Evolutionary conservation across 495 filamentous ascomycete species (phyloP).

Genomic region (Neurospora tetraspora): DNA sequence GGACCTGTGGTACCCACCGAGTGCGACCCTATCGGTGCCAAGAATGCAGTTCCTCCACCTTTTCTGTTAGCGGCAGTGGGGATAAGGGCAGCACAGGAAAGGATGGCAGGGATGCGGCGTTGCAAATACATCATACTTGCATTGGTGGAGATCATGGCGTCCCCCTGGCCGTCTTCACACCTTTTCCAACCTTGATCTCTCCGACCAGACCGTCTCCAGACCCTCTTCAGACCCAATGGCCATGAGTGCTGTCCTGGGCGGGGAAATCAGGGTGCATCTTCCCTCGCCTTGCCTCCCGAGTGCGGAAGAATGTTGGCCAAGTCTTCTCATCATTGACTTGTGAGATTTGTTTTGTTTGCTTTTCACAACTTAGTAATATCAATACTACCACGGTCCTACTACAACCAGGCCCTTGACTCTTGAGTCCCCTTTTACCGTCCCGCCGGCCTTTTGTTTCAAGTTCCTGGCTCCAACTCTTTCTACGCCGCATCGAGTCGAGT

Average conservation of each 20-base stretch:
- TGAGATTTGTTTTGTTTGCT: not conserved
- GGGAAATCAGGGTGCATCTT: not conserved
- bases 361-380: not conserved
- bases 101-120: slow-evolving; percentile 10
- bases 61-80: not conserved
- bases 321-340: not conserved
- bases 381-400: not conserved
- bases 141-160: slow-evolving; percentile 6
- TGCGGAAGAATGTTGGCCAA: not conserved
- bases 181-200: not conserved
- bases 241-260: not conserved
- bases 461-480: not conserved
- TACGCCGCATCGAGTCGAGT: not conserved
- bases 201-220: not conserved
- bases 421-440: not conserved
- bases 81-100: not conserved
- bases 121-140: slow-evolving; percentile 17
- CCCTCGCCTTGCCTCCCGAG: not conserved
- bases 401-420: not conserved
- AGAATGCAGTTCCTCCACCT: not conserved
- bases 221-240: not conserved
- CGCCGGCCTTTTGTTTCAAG: not conserved
- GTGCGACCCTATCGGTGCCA: not conserved
- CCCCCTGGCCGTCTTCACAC: not conserved
- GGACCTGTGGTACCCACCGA: not conserved